Conservation (phyloP, 192 early-diverging fungal genomes). For the Umbelopsis ramanniana region DNA sequence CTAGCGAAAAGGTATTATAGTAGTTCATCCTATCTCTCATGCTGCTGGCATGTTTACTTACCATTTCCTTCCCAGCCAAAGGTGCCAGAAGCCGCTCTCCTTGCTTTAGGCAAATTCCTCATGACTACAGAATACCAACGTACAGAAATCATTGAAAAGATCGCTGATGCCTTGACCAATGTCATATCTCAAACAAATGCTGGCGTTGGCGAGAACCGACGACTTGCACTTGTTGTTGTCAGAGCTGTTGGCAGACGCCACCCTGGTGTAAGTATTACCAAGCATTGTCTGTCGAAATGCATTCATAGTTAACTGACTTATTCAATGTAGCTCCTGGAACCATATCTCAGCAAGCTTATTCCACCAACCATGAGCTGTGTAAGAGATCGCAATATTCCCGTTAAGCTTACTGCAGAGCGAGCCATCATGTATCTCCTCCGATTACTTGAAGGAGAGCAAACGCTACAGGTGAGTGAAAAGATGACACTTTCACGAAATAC, state of each 20-base stretch:
- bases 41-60: not conserved
- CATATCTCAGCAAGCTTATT: conserved; percentile 59
- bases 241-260: conserved; percentile 44
- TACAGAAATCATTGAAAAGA: conserved; percentile 38
- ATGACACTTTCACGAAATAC: no score
- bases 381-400: conserved; percentile 77
- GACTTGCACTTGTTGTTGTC: conserved; percentile 44
- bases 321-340: conserved; percentile 44
- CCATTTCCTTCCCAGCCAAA: conserved; percentile 26
- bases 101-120: conserved; percentile 59
- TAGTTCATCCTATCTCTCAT: not conserved
- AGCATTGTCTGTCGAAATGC: not conserved
- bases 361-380: conserved; percentile 72
- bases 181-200: conserved; percentile 33
- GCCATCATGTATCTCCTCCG: conserved; percentile 74
- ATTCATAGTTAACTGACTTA: not conserved
- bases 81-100: conserved; percentile 55
- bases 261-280: conserved; percentile 24
- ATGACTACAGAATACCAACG: conserved; percentile 52
- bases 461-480: conserved; percentile 34
- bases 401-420: conserved; percentile 88
- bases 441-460: conserved; percentile 55
- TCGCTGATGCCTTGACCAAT: conserved; percentile 34
- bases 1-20: conserved; percentile 25
- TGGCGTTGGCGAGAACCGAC: conserved; percentile 39